phyloP scores from a whole-genome alignment of 768 basidiomycete species.

The Postia placenta region DNA sequence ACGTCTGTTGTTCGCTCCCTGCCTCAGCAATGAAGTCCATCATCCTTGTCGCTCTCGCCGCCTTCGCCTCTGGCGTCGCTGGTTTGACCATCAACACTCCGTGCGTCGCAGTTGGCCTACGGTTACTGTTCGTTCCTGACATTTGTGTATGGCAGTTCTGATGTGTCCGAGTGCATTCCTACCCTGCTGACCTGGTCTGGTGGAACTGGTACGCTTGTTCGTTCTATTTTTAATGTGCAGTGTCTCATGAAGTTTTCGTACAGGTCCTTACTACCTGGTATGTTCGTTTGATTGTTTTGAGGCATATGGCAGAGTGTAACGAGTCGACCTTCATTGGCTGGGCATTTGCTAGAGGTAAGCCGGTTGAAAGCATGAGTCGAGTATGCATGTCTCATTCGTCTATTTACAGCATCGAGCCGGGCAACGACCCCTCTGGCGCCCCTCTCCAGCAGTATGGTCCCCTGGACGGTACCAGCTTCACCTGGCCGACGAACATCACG shows the following conservation, averaged over 20 bases:
- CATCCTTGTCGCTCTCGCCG: constrained; percentile 32
- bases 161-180: constrained; percentile 46
- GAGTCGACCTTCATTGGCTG: background rate
- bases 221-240: background rate
- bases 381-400: background rate
- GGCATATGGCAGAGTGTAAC: background rate
- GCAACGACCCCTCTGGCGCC: constrained; percentile 35
- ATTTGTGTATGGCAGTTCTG: constrained; percentile 28
- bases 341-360: background rate
- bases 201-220: constrained; percentile 42
- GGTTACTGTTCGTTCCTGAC: constrained; percentile 5
- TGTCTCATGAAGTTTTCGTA: constrained; percentile 5
- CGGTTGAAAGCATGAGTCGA: background rate
- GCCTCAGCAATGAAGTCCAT: constrained; percentile 36
- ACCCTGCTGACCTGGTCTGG: constrained; percentile 47
- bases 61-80: constrained; percentile 30
- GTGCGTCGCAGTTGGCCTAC: constrained; percentile 35
- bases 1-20: constrained; percentile 1
- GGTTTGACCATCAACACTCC: constrained; percentile 65
- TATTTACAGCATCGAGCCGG: constrained; percentile 45
- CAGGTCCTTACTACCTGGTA: constrained; percentile 65
- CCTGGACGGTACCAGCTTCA: constrained; percentile 33
- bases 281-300: constrained; percentile 19
- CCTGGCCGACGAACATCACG: constrained; percentile 50
- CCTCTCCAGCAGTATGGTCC: constrained; percentile 43